Conservation (phyloP, 2,329 filamentous ascomycete species). For the Clarireedia monteithiana region DNA sequence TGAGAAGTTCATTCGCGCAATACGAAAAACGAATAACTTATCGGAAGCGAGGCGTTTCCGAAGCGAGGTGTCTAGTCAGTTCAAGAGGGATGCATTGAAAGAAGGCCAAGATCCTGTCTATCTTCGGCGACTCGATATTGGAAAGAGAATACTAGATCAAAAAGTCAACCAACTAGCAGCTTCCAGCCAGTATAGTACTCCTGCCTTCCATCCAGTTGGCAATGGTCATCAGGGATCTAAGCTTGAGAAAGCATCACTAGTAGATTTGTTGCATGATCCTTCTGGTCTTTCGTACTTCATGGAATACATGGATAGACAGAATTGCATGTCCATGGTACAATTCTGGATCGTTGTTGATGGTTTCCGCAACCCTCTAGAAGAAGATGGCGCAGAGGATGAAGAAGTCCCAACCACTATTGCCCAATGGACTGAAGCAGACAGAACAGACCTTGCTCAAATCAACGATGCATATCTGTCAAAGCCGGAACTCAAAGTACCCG, state of each 20-base stretch:
- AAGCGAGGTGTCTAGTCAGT: constrained; percentile 84
- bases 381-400: constrained; percentile 62
- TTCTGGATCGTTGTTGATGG: constrained; percentile 99
- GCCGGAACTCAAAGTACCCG: constrained; percentile 70
- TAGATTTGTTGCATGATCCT: constrained; percentile 82
- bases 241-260: constrained; percentile 67
- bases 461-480: constrained; percentile 81
- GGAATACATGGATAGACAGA: constrained; percentile 96
- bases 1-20: constrained; percentile 85
- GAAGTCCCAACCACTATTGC: constrained; percentile 51
- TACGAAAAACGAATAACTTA: constrained; percentile 80
- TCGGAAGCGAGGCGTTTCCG: constrained; percentile 89
- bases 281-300: constrained; percentile 96
- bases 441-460: constrained; percentile 83
- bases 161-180: constrained; percentile 75
- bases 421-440: constrained; percentile 76
- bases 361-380: constrained; percentile 87
- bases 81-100: constrained; percentile 74
- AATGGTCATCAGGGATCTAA: constrained; percentile 42
- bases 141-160: constrained; percentile 82
- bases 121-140: constrained; percentile 81
- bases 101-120: constrained; percentile 81
- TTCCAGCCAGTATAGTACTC: constrained; percentile 40
- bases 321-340: constrained; percentile 81
- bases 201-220: constrained; percentile 20